Evolutionary conservation across 2,329 filamentous ascomycete species (phyloP), one percentile per base, ranked within the genome.

Genomic region (Colletotrichum tropicicola): DNA sequence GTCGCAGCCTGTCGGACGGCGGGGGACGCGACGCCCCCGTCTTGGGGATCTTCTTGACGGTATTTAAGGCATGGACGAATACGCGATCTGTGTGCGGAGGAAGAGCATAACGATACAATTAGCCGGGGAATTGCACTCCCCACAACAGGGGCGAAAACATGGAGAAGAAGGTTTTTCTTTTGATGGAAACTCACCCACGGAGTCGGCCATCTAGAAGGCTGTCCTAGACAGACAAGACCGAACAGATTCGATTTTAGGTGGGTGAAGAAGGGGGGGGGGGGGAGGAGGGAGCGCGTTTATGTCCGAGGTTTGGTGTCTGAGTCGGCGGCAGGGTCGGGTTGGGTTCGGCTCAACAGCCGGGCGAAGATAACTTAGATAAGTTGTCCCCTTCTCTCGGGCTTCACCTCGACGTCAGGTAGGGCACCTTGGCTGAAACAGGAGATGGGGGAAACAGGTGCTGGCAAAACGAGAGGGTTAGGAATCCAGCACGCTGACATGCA

Each of bases 61-160:
- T 98, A 82, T 97, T 98, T 79, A 99, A 91, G 70, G 96, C 96
- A 88, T 99, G 95, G 78, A 97, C 95, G 79, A 99, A 99, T 75
- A 99, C 96, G 80, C 96, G 92, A 83, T 99, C 96, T 98, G 72
- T 44, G 32, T 57, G 45, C 49, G 44, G 58, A 62, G 62, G 43
- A 65, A 62, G 51, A 62, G 62, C 53, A 56, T 56, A 43, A 54
- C 28, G 58, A 45, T 41, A 56, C 56, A 59, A 66, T 66, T 66
- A 66, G 63, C 59, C 58, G 53, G 59, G 45, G 52, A 57, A 66
- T 65, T 66, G 43, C 64, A 59, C 52, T 30, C 48, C 41, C 74
- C 52, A 76, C 68, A 66, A 68, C 59, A 68, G 57, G 57, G 41
- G 59, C 32, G 9, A 28, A 51, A 57, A 28, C 13, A 28, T 21